Evolutionary conservation across 176 grass and related monocot species (phyloP), one percentile per base, ranked within the genome.

Genomic region (Oryza glumipatula): DNA sequence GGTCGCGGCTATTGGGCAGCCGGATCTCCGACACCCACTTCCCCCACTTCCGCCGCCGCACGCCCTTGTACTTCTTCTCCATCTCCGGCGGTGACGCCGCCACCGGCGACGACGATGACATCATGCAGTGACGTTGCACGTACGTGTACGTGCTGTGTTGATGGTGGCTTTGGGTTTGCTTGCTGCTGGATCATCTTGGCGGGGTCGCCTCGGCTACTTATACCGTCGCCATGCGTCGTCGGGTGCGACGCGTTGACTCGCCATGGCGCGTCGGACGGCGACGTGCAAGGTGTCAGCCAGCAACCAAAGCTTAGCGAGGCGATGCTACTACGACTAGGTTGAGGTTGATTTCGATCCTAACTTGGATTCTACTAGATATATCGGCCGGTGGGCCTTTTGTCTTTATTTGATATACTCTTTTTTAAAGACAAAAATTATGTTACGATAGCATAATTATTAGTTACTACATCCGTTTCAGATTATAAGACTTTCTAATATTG

Each of bases 1-100:
- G 92, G 73, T 94, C 92, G 39, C 92, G 92, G 87, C 92, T 94
- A 84, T 94, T 94, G 70, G 92, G 92, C 41, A 94, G 89, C 49
- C 96, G 82, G 76, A 98, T 95, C 93, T 98, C 96, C 68, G 96
- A 93, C 64, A 98, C 96, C 96, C 96, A 98, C 88, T 98, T 98
- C 73, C 96, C 96, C 96, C 96, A 98, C 89, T 98, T 98, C 4
- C 96, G 78, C 96, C 38, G 85, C 73, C 92, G 84, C 84, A 92
- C 92, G 65, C 92, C 92, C 89, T 81, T 94, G 82, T 85, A 94
- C 81, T 92, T 92, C 86, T 28, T 94, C 3, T 36, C 87, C 81
- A 11, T 49, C 83, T 65, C 86, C 52, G 68, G 32, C 28, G 44
- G 10, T 11, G 78, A 78, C 36, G 30, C 66, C 21, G 13, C 66